Percentiles rank a stretch among this genome's conserved stretches.
These are phyloP conservation scores for Eucalyptus sp. DNA, from an alignment of 345 rosid genomes.

Conservation along the genomic window DNA sequence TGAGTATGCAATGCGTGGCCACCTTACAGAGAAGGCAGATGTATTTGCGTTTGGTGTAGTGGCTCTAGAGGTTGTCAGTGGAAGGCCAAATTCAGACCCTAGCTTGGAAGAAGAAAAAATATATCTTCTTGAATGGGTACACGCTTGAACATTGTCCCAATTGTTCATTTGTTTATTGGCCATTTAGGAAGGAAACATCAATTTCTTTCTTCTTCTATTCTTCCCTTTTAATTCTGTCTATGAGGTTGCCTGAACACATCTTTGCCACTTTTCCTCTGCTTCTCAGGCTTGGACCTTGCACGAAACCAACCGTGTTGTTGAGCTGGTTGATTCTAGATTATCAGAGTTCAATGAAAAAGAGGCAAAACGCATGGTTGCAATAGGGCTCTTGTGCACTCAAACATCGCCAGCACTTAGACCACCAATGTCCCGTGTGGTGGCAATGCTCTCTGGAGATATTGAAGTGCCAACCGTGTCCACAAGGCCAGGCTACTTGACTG, in stretches of 20 bases:
- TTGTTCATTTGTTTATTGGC: too few relatives aligned
- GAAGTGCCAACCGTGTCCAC: conserved; percentile 30
- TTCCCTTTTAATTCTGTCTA: too few relatives aligned
- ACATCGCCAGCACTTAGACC: conserved; percentile 42
- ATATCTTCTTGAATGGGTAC: too few relatives aligned
- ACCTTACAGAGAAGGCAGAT: too few relatives aligned
- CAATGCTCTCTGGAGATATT: conserved; percentile 60
- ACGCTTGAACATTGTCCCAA: too few relatives aligned
- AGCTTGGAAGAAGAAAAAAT: too few relatives aligned
- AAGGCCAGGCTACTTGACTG: conserved; percentile 49
- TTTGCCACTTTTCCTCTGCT: not conserved
- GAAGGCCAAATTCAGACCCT: too few relatives aligned
- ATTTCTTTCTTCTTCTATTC: too few relatives aligned
- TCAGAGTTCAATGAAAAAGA: conserved; percentile 25
- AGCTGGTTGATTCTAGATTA: conserved; percentile 30
- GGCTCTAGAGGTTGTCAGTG: too few relatives aligned
- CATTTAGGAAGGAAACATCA: too few relatives aligned
- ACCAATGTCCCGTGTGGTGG: conserved; percentile 52
- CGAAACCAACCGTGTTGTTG: conserved; percentile 23
- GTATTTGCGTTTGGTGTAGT: too few relatives aligned
- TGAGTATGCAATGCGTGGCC: too few relatives aligned
- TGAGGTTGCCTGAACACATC: not conserved
- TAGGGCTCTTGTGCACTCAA: conserved; percentile 60
- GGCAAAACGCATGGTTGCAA: conserved; percentile 28
- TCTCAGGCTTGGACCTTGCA: conserved; percentile 52